phyloP scores from a whole-genome alignment of 208 protist genomes.

The Herpetomonas samuelpessoai region DNA sequence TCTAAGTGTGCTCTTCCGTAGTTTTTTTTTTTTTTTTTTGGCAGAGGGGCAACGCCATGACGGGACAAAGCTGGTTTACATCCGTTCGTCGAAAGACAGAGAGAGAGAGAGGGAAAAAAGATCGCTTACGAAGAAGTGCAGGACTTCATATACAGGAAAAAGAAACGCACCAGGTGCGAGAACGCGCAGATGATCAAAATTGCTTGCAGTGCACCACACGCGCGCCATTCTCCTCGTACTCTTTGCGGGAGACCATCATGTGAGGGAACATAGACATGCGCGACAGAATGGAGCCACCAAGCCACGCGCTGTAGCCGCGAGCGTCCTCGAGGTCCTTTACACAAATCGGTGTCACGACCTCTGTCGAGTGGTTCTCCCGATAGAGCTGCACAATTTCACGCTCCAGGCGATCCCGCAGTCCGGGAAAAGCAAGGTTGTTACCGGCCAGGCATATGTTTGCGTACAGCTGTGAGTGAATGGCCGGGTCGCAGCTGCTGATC shows the following conservation, averaged over 20 bases:
- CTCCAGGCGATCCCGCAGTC: conserved; percentile 78
- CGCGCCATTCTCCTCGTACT: conserved; percentile 84
- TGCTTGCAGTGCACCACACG: conserved; percentile 90
- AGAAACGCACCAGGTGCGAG: no score
- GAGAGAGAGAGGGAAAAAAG: no score
- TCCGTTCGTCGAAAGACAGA: no score
- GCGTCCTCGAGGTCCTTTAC: conserved; percentile 62
- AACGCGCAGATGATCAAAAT: conserved; percentile 45
- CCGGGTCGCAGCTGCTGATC: conserved; percentile 90
- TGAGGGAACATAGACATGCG: conserved; percentile 86
- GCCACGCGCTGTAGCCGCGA: conserved; percentile 78
- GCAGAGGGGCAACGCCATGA: no score
- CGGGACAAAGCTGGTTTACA: no score
- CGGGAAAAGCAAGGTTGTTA: conserved; percentile 86
- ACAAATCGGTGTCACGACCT: conserved; percentile 72
- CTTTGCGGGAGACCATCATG: conserved; percentile 70
- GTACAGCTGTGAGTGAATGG: conserved; percentile 90
- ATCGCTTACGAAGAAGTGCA: no score
- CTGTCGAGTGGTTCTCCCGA: conserved; percentile 79
- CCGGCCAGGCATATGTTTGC: conserved; percentile 93
- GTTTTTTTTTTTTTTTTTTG: no score
- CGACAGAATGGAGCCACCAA: conserved; percentile 84
- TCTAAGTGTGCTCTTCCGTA: no score
- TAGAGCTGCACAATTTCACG: conserved; percentile 88
- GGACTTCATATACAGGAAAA: no score